Percentiles rank a stretch among this genome's conserved stretches.
Evolutionary conservation across 805 yeast species (phyloP).

Genomic region (Candida michaelii): DNA sequence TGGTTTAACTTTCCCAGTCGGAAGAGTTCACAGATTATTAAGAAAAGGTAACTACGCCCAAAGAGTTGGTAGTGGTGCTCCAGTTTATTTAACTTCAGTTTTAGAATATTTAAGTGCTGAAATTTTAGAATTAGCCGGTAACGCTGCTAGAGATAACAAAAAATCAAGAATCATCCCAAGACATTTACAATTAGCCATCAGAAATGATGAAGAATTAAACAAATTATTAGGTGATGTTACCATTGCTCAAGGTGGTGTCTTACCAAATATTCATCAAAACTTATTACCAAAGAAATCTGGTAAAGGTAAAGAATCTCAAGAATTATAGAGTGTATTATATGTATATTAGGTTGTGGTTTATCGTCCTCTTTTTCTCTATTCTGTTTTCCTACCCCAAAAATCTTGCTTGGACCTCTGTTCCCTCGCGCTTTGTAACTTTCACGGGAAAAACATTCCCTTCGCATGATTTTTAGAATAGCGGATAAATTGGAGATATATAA

Average conservation of each 20-base stretch:
- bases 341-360: slow-evolving; percentile 15
- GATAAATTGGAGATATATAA: neutral
- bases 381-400: neutral
- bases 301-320: slow-evolving; percentile 57
- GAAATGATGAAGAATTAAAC: slow-evolving; percentile 53
- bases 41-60: slow-evolving; percentile 53
- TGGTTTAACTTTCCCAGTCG: slow-evolving; percentile 52
- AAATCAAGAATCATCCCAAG: slow-evolving; percentile 53
- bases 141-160: slow-evolving; percentile 54
- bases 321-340: slow-evolving; percentile 38
- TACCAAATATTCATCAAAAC: slow-evolving; percentile 50
- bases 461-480: slow-evolving; percentile 2
- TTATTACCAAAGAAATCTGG: slow-evolving; percentile 57
- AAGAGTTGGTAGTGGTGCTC: slow-evolving; percentile 54
- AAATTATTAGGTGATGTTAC: slow-evolving; percentile 51
- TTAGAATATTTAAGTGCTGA: slow-evolving; percentile 51
- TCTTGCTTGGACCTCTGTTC: neutral
- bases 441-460: neutral
- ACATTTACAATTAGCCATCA: slow-evolving; percentile 53
- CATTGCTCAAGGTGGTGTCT: slow-evolving; percentile 53
- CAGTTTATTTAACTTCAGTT: slow-evolving; percentile 50
- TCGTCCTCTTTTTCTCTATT: neutral
- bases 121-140: slow-evolving; percentile 53
- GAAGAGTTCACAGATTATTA: slow-evolving; percentile 51
- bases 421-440: neutral